Conservation (phyloP, 2,329 filamentous ascomycete genomes). For the Diaporthe aspalathi region DNA sequence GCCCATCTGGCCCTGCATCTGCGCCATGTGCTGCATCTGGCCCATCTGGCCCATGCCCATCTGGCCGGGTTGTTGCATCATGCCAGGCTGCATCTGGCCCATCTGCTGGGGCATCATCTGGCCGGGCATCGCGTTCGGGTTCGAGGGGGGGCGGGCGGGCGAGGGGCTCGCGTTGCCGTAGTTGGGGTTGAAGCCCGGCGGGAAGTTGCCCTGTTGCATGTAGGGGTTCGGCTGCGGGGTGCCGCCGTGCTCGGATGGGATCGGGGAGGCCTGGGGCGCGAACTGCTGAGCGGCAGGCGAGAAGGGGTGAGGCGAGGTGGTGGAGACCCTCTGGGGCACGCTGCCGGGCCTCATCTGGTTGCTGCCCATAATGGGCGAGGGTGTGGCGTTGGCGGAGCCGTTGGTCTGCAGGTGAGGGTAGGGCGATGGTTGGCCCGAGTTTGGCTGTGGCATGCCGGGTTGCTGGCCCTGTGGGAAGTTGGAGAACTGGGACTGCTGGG, state of each 20-base stretch:
- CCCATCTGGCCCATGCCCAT: constrained; percentile 47
- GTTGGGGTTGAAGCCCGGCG: constrained; percentile 68
- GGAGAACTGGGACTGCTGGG: constrained; percentile 79
- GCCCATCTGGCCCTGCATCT: constrained; percentile 58
- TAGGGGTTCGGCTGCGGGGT: constrained; percentile 81
- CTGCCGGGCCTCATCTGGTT: constrained; percentile 79
- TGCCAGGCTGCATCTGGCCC: constrained; percentile 52
- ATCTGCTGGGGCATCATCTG: constrained; percentile 68
- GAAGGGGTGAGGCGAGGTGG: constrained; percentile 92
- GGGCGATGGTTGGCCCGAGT: constrained; percentile 72
- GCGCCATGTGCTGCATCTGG: constrained; percentile 51
- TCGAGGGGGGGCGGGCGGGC: constrained; percentile 66
- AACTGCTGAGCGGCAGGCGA: constrained; percentile 79
- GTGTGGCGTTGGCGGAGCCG: constrained; percentile 85
- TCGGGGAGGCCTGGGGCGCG: constrained; percentile 77
- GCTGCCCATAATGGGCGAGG: constrained; percentile 86
- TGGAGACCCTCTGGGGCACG: constrained; percentile 85
- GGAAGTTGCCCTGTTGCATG: constrained; percentile 57
- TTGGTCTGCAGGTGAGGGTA: constrained; percentile 88
- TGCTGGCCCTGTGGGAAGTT: constrained; percentile 68
- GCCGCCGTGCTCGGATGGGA: constrained; percentile 78
- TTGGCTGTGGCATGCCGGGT: constrained; percentile 68
- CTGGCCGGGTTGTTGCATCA: constrained; percentile 49
- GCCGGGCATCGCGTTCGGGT: constrained; percentile 59
- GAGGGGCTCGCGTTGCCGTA: constrained; percentile 66